Evolutionary conservation across 164 flowering plant species (phyloP), one percentile per base, ranked within the genome.

Genomic region (Cinnamomum micranthum): DNA sequence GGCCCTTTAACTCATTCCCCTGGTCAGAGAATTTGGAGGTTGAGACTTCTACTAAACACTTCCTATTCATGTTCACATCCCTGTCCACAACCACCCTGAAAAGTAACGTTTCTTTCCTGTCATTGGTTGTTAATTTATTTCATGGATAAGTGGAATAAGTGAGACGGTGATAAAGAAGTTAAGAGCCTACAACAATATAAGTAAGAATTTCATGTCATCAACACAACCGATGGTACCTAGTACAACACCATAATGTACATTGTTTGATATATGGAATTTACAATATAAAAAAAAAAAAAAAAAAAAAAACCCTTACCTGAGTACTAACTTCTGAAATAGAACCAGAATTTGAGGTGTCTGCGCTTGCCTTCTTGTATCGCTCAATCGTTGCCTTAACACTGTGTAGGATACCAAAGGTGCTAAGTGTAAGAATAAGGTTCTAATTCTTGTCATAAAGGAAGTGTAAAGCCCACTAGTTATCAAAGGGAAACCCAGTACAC

Each of bases 301-400:
- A 14, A 60, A 58, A 31, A 31, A 28, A 50, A 27, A 6, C 65
- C 15, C 15, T 60, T 80, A 94, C 98, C 90, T 90, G 94, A 75
- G 90, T 83, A 83, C 89, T 90, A 73, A 83, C 88, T 80, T 93
- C 95, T 41, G 90, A 78, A 28, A 86, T 83, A 52, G 95, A 87
- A 2, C 88, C 90, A 73, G 86, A 70, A 65, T 79, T 88, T 25
- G 95, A 75, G 68, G 80, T 82, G 81, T 89, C 95, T n/a, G 92
- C 70, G 59, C 80, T 76, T 11, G 95, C 87, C 83, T 94, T 94
- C 87, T 94, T 94, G 88, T 94, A 94, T 90, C 97, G 88, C 19
- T 92, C 94, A 79, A 94, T 91, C 68, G 98, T 94, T 62, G 82
- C 75, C 79, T 89, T 91, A 2, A 94, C 98, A 82, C 98, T 94